Base-by-base conservation (phyloP, 768 basidiomycete species). In the Mycena pura region DNA sequence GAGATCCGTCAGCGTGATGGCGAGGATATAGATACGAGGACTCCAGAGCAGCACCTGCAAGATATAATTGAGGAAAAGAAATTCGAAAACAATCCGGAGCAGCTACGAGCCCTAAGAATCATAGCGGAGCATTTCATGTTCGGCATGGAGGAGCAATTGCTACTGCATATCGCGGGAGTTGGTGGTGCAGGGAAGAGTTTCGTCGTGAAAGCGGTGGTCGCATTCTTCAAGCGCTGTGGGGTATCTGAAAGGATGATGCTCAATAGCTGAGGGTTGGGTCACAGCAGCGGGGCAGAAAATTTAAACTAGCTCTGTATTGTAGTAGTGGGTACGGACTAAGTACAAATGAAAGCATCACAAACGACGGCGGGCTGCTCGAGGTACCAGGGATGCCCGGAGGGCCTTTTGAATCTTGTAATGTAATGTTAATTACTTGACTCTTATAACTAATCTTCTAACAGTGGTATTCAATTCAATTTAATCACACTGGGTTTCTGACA, bases 91-190 rank as follows among this genome's bases (percentile, higher is more conserved):
- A 56, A 56, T 27, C 2, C 3, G 32, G 44, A 56, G 17, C 54
- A 56, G 36, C 8, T 38, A 13, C 4, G 54, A 17, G 44, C 54
- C 1, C 8, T 56, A 2, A 6, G 53, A 3, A 55, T 55, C 2
- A 34, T 56, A 8, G 54, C 41, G 14, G 34, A 56, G 7, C 54
- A 56, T 39, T 56, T 56, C 34, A 56, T 56, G 19, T 46, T 46
- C 6, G 54, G 54, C 2, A 47, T 46, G 15, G 44, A 56, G 8
- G 34, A 56, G 17, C 54, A 56, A 27, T n/a, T 56, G 6, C 17
- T 56, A n/a, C 6, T 56, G 34, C 47, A 56, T 15, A 38, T 56
- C 14, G 54, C 44, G 9, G 54, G 54, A 1, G 34, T 56, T 6
- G 54, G 44, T 6, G 54, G 54, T 2, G 6, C 53, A 2, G 53